Percentiles rank a stretch among this genome's conserved stretches.
Conservation (phyloP, 139 green algal genomes). For the Chlamydomonas schloesseri region DNA sequence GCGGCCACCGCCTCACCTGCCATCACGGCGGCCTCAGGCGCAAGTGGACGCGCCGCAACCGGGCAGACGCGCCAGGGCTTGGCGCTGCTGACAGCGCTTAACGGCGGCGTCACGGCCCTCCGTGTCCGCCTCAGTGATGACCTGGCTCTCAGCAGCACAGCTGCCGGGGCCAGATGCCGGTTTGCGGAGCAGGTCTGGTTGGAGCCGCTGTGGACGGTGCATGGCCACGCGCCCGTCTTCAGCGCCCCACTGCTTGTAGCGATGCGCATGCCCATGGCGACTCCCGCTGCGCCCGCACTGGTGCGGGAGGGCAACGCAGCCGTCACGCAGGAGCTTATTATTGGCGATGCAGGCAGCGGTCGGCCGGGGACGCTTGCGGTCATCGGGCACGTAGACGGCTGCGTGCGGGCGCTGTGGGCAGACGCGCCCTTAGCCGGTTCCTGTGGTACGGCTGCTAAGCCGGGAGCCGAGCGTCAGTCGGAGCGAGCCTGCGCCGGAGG, state of each 20-base stretch:
- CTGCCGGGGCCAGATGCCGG: background rate
- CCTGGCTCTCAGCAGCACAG: no score
- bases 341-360: no score
- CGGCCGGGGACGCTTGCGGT: background rate
- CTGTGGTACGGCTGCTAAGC: no score
- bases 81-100: conserved; percentile 26
- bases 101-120: conserved; percentile 5
- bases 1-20: no score
- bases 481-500: no score
- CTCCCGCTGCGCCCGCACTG: no score
- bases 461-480: no score
- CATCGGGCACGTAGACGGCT: conserved; percentile 39
- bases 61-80: background rate
- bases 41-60: no score
- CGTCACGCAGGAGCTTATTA: no score
- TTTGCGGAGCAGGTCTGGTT: background rate
- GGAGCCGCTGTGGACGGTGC: background rate
- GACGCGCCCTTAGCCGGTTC: no score
- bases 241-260: conserved; percentile 4
- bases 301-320: no score
- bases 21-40: no score
- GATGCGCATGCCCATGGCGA: background rate
- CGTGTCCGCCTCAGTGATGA: background rate
- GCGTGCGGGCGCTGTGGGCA: background rate
- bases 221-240: conserved; percentile 32